Evolutionary conservation across 306 rosid genomes (phyloP).

Genomic region (Corylus avellana): DNA sequence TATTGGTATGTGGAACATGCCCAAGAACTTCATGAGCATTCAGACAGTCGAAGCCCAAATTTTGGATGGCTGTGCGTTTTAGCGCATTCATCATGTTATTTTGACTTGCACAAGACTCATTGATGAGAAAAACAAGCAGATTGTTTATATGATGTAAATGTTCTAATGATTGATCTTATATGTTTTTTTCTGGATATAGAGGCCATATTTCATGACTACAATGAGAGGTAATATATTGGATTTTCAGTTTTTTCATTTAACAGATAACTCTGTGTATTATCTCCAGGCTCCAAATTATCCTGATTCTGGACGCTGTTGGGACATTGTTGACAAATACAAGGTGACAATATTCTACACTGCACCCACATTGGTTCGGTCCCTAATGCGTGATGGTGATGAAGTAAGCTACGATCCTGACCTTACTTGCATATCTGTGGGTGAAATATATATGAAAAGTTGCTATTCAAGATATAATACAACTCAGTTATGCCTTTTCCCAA

Average conservation of each 20-base stretch:
- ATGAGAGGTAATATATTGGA: background rate
- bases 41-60: constrained; percentile 14
- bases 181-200: background rate
- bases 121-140: no score
- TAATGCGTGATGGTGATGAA: constrained; percentile 88
- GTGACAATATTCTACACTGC: constrained; percentile 95
- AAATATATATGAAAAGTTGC: constrained; percentile 17
- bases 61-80: constrained; percentile 8
- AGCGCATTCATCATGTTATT: constrained; percentile 7
- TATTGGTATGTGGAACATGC: constrained; percentile 17
- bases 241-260: constrained; percentile 12
- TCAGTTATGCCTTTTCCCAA: background rate
- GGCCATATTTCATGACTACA: background rate
- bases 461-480: background rate
- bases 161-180: constrained; percentile 6
- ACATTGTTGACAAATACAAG: constrained; percentile 93
- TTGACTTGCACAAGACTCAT: constrained; percentile 19
- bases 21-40: constrained; percentile 13
- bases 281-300: constrained; percentile 97
- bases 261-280: constrained; percentile 7
- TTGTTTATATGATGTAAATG: background rate
- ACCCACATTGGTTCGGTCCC: constrained; percentile 97
- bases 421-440: constrained; percentile 7
- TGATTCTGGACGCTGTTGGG: constrained; percentile 93
- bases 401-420: constrained; percentile 42